Percentiles rank a stretch among this genome's conserved stretches.
phyloP scores from a whole-genome alignment of 495 filamentous ascomycete species.

The Neurospora sp. region DNA sequence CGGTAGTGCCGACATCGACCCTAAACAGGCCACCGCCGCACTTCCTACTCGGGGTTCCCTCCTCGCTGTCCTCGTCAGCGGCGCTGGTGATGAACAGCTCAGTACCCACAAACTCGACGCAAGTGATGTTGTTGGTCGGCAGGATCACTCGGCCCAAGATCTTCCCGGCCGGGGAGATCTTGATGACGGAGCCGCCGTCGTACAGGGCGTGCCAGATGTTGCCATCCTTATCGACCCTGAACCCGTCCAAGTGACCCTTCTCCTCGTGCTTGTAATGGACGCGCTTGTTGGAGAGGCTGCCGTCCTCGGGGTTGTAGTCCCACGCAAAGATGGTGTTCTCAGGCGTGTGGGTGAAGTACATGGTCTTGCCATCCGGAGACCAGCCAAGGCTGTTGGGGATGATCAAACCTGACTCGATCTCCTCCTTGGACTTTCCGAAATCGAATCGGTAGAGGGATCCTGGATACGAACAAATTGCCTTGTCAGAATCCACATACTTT shows the following conservation, averaged over 20 bases:
- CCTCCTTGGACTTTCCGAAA: slow-evolving; percentile 7
- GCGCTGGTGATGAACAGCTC: slow-evolving; percentile 71
- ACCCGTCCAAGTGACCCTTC: slow-evolving; percentile 60
- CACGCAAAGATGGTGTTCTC: slow-evolving; percentile 62
- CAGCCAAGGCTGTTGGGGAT: slow-evolving; percentile 85
- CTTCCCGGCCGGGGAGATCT: slow-evolving; percentile 53
- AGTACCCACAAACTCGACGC: slow-evolving; percentile 60
- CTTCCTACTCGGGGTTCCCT: slow-evolving; percentile 41
- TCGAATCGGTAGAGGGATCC: slow-evolving; percentile 33
- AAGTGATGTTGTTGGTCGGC: slow-evolving; percentile 62
- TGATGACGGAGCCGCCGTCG: slow-evolving; percentile 57
- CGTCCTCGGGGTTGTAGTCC: slow-evolving; percentile 57
- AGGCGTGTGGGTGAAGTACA: slow-evolving; percentile 78
- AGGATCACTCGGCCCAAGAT: slow-evolving; percentile 56
- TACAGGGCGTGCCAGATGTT: slow-evolving; percentile 73
- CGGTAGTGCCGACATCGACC: slow-evolving; percentile 57
- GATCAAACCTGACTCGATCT: slow-evolving; percentile 31
- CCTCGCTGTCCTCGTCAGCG: slow-evolving; percentile 45
- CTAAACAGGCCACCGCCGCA: slow-evolving; percentile 57
- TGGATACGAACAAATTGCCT: slow-evolving; percentile 5
- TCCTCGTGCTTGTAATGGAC: slow-evolving; percentile 56
- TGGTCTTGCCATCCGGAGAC: slow-evolving; percentile 56
- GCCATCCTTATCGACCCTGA: slow-evolving; percentile 61
- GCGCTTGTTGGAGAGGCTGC: slow-evolving; percentile 55
- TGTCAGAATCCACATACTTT: neutral